These are phyloP conservation scores for Gynostemma pentaphyllum DNA, from an alignment of 306 rosid species.

Conservation along the genomic window DNA sequence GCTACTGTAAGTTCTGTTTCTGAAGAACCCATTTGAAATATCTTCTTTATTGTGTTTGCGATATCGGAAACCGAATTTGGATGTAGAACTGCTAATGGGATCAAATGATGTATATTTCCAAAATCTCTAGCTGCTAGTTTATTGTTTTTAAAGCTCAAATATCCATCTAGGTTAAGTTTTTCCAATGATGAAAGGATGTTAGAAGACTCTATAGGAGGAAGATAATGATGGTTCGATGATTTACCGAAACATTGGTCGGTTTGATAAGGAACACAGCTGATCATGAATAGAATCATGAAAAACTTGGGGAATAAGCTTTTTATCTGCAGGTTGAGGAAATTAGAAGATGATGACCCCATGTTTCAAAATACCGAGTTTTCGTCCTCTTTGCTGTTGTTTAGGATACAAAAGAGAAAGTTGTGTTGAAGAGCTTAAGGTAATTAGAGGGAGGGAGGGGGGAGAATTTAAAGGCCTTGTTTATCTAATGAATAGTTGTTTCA, in stretches of 20 bases:
- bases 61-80: constrained; percentile 64
- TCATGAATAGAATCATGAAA: constrained; percentile 33
- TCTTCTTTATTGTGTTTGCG: constrained; percentile 36
- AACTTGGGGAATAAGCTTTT: not conserved
- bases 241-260: constrained; percentile 22
- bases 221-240: constrained; percentile 15
- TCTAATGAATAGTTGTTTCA: constrained; percentile 1
- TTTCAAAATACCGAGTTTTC: not conserved
- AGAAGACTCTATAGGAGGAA: constrained; percentile 16
- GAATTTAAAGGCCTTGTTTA: constrained; percentile 35
- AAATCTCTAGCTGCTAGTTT: constrained; percentile 59
- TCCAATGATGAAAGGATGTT: constrained; percentile 27
- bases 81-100: constrained; percentile 67
- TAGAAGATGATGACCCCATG: not conserved
- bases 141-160: constrained; percentile 44
- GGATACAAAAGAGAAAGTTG: constrained; percentile 23
- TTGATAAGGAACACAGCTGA: constrained; percentile 26
- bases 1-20: constrained; percentile 54
- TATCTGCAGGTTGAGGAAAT: constrained; percentile 3
- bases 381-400: constrained; percentile 9
- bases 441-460: constrained; percentile 16
- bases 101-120: constrained; percentile 56
- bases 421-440: constrained; percentile 15
- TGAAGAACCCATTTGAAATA: constrained; percentile 43
- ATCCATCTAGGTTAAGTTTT: constrained; percentile 59